A percentile compares a stretch with the other conserved stretches of the same genome.
These are phyloP conservation scores for Xerocomellus amylosporus DNA, from an alignment of 768 basidiomycete genomes.

Conservation along the genomic window DNA sequence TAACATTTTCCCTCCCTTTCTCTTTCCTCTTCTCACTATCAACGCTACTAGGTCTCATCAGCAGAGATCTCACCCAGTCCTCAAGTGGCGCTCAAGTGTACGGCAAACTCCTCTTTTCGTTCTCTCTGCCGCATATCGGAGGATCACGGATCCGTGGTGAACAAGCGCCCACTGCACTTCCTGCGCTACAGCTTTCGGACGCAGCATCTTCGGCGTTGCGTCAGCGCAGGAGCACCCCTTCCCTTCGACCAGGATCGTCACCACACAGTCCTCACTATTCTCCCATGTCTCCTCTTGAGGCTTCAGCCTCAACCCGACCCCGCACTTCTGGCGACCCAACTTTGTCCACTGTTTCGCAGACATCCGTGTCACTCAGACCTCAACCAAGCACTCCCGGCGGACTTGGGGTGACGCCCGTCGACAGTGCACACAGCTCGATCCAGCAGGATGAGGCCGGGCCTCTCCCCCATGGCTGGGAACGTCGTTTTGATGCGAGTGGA, in stretches of 20 bases:
- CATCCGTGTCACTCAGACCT: conserved; percentile 14
- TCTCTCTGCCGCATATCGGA: conserved; percentile 41
- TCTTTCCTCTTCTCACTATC: neutral
- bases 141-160: conserved; percentile 17
- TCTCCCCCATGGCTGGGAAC: conserved; percentile 81
- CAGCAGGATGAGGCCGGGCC: conserved; percentile 59
- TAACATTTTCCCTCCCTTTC: conserved; percentile 15
- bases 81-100: conserved; percentile 51
- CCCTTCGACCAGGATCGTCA: conserved; percentile 20
- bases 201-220: conserved; percentile 12
- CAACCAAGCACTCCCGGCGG: conserved; percentile 9
- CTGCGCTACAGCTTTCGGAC: conserved; percentile 16
- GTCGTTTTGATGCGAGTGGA: conserved; percentile 62
- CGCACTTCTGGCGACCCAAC: conserved; percentile 19
- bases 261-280: conserved; percentile 17
- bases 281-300: conserved; percentile 19
- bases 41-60: conserved; percentile 55
- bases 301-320: conserved; percentile 9
- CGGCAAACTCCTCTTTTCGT: conserved; percentile 74
- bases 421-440: conserved; percentile 14
- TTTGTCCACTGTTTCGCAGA: conserved; percentile 8
- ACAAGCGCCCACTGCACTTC: conserved; percentile 17
- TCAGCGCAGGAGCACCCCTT: conserved; percentile 23
- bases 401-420: conserved; percentile 1
- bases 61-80: conserved; percentile 50